Conservation (phyloP, 192 early-diverging fungal genomes). For the Backusella circina region DNA sequence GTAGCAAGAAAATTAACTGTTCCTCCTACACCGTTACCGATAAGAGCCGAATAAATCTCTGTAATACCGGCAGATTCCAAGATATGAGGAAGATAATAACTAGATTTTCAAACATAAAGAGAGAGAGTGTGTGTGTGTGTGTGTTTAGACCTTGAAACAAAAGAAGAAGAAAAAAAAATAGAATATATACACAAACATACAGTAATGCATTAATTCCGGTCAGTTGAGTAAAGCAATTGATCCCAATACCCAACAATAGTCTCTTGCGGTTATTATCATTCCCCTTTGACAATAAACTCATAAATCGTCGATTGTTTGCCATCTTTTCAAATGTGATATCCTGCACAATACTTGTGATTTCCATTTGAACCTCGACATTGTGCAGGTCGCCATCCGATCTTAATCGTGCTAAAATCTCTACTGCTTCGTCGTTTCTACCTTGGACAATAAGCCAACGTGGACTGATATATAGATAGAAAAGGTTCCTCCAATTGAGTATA, state of each 20-base stretch:
- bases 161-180: neutral
- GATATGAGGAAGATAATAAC: constrained; percentile 1
- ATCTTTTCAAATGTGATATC: constrained; percentile 48
- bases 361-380: constrained; percentile 44
- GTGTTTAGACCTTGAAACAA: neutral
- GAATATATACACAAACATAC: too few species aligned
- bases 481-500: neutral
- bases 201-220: constrained; percentile 75
- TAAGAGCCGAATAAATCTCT: constrained; percentile 24
- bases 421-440: constrained; percentile 53
- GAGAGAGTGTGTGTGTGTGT: too few species aligned
- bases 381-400: constrained; percentile 41
- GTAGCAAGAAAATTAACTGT: constrained; percentile 73
- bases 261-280: constrained; percentile 48
- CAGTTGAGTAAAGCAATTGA: constrained; percentile 66
- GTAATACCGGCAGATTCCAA: neutral
- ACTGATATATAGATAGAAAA: constrained; percentile 17
- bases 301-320: constrained; percentile 39
- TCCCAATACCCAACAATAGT: constrained; percentile 42
- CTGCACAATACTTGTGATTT: constrained; percentile 56
- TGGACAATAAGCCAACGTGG: constrained; percentile 68
- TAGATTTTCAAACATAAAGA: neutral
- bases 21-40: constrained; percentile 61
- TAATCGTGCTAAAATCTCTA: constrained; percentile 46
- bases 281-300: constrained; percentile 42